phyloP scores from a whole-genome alignment of 2,329 filamentous ascomycete species.

The Xylariaceae sp. region DNA sequence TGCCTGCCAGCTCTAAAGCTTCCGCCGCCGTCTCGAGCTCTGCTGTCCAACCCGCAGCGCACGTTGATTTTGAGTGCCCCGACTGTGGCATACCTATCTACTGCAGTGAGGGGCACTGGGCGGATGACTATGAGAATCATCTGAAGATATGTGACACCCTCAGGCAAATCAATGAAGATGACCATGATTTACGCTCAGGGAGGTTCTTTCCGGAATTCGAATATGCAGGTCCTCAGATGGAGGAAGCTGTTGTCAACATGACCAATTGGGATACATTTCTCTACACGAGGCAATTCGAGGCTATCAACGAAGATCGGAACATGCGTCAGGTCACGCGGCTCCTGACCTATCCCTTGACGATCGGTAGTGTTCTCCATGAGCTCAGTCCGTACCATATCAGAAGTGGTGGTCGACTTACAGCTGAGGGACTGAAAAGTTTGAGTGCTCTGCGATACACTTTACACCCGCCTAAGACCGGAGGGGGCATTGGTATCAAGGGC shows the following conservation, averaged over 20 bases:
- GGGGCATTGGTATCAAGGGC: constrained; percentile 69
- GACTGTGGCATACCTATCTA: constrained; percentile 94
- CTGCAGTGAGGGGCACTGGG: constrained; percentile 93
- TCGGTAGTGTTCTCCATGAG: constrained; percentile 89
- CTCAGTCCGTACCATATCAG: constrained; percentile 86
- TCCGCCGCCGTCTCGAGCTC: constrained; percentile 55
- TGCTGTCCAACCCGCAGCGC: constrained; percentile 62
- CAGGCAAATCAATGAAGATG: constrained; percentile 93
- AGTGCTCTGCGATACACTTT: constrained; percentile 90
- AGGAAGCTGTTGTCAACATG: constrained; percentile 93
- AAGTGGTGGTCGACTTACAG: constrained; percentile 69
- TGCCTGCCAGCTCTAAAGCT: constrained; percentile 60
- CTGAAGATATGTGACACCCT: constrained; percentile 88
- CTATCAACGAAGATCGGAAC: constrained; percentile 83
- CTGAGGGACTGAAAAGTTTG: constrained; percentile 89
- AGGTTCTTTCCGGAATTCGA: constrained; percentile 91
- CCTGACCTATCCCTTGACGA: constrained; percentile 87
- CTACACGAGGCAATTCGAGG: constrained; percentile 86
- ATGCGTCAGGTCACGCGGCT: constrained; percentile 92
- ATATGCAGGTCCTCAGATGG: constrained; percentile 83
- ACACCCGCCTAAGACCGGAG: constrained; percentile 79
- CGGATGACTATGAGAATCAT: constrained; percentile 90
- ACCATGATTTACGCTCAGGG: constrained; percentile 88
- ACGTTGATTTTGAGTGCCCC: constrained; percentile 91
- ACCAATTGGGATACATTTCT: constrained; percentile 98